A percentile compares a stretch with the other conserved stretches of the same genome.
Evolutionary conservation across 805 yeast species (phyloP).

Genomic region (Wickerhamomyces bisporus): DNA sequence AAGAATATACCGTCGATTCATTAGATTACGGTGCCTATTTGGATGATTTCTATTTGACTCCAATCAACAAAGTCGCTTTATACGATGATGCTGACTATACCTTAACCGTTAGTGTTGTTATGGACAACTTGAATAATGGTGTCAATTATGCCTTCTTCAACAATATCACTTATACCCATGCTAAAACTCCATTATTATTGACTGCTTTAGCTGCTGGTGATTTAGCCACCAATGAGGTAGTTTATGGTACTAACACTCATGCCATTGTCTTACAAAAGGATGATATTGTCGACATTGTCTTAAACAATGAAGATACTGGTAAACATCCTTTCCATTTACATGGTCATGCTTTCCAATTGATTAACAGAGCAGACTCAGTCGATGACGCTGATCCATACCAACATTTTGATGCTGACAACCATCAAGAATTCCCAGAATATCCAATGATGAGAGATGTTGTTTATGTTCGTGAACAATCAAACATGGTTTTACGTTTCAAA

Average conservation of each 20-base stretch:
- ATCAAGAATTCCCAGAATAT: constrained; percentile 52
- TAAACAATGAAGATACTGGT: constrained; percentile 88
- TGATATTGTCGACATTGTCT: constrained; percentile 66
- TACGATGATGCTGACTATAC: constrained; percentile 64
- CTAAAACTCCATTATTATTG: constrained; percentile 81
- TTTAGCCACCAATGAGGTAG: constrained; percentile 41
- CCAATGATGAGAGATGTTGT: constrained; percentile 86
- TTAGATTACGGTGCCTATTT: constrained; percentile 43
- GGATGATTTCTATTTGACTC: constrained; percentile 77
- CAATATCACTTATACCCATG: constrained; percentile 69
- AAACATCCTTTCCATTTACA: constrained; percentile 97
- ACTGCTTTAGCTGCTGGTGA: constrained; percentile 75
- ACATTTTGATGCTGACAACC: constrained; percentile 48
- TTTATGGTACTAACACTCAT: constrained; percentile 79
- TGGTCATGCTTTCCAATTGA: constrained; percentile 79
- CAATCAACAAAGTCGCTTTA: constrained; percentile 49
- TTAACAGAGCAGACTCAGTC: constrained; percentile 67
- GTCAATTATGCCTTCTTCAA: constrained; percentile 95
- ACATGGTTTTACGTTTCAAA: constrained; percentile 78
- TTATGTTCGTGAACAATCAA: constrained; percentile 77
- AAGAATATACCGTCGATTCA: constrained; percentile 39
- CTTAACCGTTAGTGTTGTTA: constrained; percentile 65
- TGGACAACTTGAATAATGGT: constrained; percentile 86
- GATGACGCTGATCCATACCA: constrained; percentile 45
- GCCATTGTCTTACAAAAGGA: constrained; percentile 55